These are phyloP conservation scores for Trichocladium uniseriatum DNA, from an alignment of 495 filamentous ascomycete species.

Conservation along the genomic window DNA sequence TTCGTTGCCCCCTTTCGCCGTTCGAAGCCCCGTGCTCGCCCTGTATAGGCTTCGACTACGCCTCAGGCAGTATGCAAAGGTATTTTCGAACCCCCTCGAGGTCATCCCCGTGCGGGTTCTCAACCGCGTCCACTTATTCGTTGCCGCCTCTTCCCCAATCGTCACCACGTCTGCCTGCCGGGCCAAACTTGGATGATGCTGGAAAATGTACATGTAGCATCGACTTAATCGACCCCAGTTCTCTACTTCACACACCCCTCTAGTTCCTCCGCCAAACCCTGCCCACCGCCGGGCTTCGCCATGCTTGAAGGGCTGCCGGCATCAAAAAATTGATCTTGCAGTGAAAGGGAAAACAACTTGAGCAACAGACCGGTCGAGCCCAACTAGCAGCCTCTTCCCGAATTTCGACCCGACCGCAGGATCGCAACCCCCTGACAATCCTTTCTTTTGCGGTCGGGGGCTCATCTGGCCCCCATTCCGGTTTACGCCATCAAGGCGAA, in stretches of 20 bases:
- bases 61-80: constrained; percentile 5
- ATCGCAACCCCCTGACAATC: neutral
- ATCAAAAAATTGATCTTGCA: neutral
- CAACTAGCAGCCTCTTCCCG: constrained; percentile 14
- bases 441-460: neutral
- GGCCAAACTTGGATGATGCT: constrained; percentile 4
- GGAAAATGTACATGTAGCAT: neutral
- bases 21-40: constrained; percentile 6
- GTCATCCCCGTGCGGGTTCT: constrained; percentile 8
- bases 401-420: constrained; percentile 22
- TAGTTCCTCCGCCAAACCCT: neutral
- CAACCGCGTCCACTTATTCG: constrained; percentile 9
- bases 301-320: neutral
- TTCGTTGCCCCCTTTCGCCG: constrained; percentile 5
- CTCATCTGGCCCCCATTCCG: too few relatives aligned
- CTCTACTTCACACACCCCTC: neutral
- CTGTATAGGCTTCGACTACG: constrained; percentile 10
- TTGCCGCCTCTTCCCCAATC: neutral
- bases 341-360: neutral
- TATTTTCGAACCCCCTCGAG: constrained; percentile 20
- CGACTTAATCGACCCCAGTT: neutral
- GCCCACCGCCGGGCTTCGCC: neutral
- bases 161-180: constrained; percentile 9
- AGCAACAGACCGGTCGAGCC: constrained; percentile 19
- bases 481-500: constrained; percentile 2